Percentiles rank a stretch among this genome's conserved stretches.
Conservation (phyloP, 1,284 basidiomycete species). For the Hymenochaete sp. region DNA sequence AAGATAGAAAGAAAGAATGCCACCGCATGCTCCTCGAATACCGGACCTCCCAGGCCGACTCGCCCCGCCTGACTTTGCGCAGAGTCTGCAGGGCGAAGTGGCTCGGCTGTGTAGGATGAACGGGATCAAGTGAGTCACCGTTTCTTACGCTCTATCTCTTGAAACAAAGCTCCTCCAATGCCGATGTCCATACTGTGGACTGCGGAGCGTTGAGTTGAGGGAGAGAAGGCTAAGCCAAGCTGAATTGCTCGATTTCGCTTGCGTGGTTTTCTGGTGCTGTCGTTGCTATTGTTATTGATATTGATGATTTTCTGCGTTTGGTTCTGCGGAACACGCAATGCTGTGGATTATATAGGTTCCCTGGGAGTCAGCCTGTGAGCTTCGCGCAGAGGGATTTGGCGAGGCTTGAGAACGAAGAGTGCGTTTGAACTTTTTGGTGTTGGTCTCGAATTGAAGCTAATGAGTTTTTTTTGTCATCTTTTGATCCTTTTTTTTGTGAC, state of each 20-base stretch:
- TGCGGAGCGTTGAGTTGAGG: too few species aligned
- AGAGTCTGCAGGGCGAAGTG: conserved; percentile 55
- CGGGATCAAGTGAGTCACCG: conserved; percentile 10
- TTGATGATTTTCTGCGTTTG: not conserved
- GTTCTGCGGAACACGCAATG: not conserved
- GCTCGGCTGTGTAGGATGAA: conserved; percentile 57
- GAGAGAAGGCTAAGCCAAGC: too few species aligned
- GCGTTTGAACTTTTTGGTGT: conserved; percentile 13
- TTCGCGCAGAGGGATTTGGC: conserved; percentile 65
- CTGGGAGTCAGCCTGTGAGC: conserved; percentile 89
- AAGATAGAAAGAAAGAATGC: too few species aligned
- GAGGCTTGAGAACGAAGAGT: conserved; percentile 81
- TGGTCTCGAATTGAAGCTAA: too few species aligned
- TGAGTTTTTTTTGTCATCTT: too few species aligned
- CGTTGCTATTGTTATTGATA: too few species aligned
- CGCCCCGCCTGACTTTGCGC: conserved; percentile 45
- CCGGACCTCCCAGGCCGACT: conserved; percentile 59
- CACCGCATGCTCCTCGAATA: conserved; percentile 39
- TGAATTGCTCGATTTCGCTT: too few species aligned
- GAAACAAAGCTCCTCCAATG: too few species aligned
- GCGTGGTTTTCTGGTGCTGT: too few species aligned
- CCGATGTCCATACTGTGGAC: too few species aligned
- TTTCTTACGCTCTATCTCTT: too few species aligned
- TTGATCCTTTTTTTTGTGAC: too few species aligned
- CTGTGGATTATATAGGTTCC: conserved; percentile 52